Evolutionary conservation across 1,284 basidiomycete genomes (phyloP).

Genomic region (Heimioporus retisporus): DNA sequence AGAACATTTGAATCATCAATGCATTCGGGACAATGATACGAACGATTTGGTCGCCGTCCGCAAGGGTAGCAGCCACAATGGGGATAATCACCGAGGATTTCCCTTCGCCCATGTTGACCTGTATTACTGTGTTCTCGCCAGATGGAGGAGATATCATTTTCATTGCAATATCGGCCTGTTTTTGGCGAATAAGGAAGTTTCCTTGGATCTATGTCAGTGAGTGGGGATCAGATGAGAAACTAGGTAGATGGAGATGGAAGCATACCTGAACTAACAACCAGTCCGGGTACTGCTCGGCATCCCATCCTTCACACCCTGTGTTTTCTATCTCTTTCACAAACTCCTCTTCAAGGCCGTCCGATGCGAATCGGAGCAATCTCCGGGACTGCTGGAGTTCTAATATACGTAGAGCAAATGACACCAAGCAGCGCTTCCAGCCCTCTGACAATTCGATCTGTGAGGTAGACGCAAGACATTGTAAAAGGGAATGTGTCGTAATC

Average conservation of each 20-base stretch:
- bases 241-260: background rate
- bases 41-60: constrained; percentile 1
- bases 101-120: background rate
- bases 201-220: constrained; percentile 47
- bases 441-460: constrained; percentile 10
- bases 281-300: no score
- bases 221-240: no score
- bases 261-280: background rate
- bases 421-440: constrained; percentile 43
- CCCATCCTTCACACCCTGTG: no score
- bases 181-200: background rate
- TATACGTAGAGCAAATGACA: constrained; percentile 34
- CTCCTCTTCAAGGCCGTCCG: constrained; percentile 31
- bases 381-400: constrained; percentile 20
- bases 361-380: constrained; percentile 13
- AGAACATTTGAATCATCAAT: background rate
- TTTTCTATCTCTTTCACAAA: background rate
- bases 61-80: background rate
- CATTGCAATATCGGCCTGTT: background rate
- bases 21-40: background rate
- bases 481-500: constrained; percentile 31
- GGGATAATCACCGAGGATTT: constrained; percentile 9
- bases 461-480: constrained; percentile 34
- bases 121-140: background rate
- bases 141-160: no score